These are phyloP conservation scores for Yarrowia sp. DNA, from an alignment of 805 yeast genomes.

Conservation along the genomic window DNA sequence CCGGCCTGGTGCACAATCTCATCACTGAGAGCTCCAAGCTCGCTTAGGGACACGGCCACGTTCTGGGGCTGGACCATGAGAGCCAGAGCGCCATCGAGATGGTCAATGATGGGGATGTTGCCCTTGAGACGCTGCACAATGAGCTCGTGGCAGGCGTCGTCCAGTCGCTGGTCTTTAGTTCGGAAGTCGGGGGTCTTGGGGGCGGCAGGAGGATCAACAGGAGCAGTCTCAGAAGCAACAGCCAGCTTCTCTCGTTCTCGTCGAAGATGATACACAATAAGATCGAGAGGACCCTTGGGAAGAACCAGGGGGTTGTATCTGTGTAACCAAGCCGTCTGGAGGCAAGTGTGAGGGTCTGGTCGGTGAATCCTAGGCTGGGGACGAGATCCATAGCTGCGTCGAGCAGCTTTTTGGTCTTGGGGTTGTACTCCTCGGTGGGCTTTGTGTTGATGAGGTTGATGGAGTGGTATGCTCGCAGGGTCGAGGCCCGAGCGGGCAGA, in stretches of 20 bases:
- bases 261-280: slow-evolving; percentile 54
- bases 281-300: slow-evolving; percentile 47
- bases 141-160: slow-evolving; percentile 42
- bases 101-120: slow-evolving; percentile 39
- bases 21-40: slow-evolving; percentile 72
- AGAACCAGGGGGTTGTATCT: slow-evolving; percentile 49
- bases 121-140: slow-evolving; percentile 46
- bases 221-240: not conserved
- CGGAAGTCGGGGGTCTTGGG: slow-evolving; percentile 39
- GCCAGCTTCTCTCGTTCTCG: slow-evolving; percentile 33
- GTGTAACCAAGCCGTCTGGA: slow-evolving; percentile 48
- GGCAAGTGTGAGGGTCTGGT: slow-evolving; percentile 48
- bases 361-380: slow-evolving; percentile 52
- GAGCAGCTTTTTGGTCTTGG: slow-evolving; percentile 15
- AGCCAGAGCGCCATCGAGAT: slow-evolving; percentile 49
- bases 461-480: slow-evolving; percentile 8
- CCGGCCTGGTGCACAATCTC: slow-evolving; percentile 79
- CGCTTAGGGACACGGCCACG: slow-evolving; percentile 53
- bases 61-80: slow-evolving; percentile 65
- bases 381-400: slow-evolving; percentile 41
- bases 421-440: slow-evolving; percentile 23
- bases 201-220: slow-evolving; percentile 26
- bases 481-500: not conserved
- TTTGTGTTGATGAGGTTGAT: slow-evolving; percentile 17
- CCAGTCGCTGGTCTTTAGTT: slow-evolving; percentile 45